phyloP scores from a whole-genome alignment of 441 rosid species.

The Corymbia citriodora region DNA sequence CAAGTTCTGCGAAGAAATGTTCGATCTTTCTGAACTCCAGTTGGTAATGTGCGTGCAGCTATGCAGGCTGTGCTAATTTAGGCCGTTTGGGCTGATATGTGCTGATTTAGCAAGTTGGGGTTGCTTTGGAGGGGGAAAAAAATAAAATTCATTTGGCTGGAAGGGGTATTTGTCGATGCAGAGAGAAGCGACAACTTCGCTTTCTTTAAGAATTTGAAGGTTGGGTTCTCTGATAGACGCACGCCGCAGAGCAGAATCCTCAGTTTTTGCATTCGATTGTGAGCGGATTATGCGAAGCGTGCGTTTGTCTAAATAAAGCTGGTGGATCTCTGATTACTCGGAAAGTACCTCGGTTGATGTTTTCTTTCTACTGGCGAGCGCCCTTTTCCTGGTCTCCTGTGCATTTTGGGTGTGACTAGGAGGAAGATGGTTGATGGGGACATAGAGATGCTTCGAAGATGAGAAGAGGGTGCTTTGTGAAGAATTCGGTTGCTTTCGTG shows the following conservation, averaged over 20 bases:
- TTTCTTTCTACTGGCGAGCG: not conserved
- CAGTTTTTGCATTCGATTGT: not conserved
- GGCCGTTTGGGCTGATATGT: too few relatives aligned
- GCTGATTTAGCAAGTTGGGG: not conserved
- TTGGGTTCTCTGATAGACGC: not conserved
- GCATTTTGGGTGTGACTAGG: not conserved
- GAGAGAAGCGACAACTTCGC: not conserved
- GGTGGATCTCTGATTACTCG: not conserved
- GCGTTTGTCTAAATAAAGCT: not conserved
- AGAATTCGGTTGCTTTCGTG: conserved; percentile 32
- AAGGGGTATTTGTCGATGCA: not conserved
- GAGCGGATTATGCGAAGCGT: not conserved
- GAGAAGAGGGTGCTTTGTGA: conserved; percentile 23
- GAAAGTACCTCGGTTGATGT: not conserved
- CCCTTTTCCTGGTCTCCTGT: not conserved
- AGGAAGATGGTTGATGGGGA: not conserved
- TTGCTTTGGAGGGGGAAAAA: not conserved
- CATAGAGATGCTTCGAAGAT: conserved; percentile 5
- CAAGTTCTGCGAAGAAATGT: not conserved
- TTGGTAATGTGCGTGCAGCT: not conserved
- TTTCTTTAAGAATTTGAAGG: not conserved
- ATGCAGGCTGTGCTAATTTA: too few relatives aligned
- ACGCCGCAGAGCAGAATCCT: not conserved
- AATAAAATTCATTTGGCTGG: not conserved
- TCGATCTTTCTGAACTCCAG: not conserved